Evolutionary conservation across 164 flowering plant species (phyloP).

Genomic region (grape (Vitis vinifera)): ASM3070453v1 NC_081815.1:19610001-19610500

Average conservation of each 20-base stretch:
- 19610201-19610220: conserved; percentile 7
- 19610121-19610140: neutral
- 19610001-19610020: conserved; percentile 15
- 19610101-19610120: neutral
- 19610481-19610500: too few species aligned
- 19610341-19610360: too few species aligned
- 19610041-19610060: conserved; percentile 3
- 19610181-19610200: neutral
- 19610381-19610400: too few species aligned
- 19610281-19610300: conserved; percentile 17
- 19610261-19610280: conserved; percentile 21
- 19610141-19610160: conserved; percentile 35
- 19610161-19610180: conserved; percentile 27
- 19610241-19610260: conserved; percentile 14
- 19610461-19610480: too few species aligned
- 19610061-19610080: neutral
- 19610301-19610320: conserved; percentile 23
- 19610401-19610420: too few species aligned
- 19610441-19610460: too few species aligned
- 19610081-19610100: neutral
- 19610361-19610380: too few species aligned
- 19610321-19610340: conserved; percentile 16
- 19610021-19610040: conserved; percentile 13
- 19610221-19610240: conserved; percentile 21
- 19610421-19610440: too few species aligned